Evolutionary conservation across 768 basidiomycete genomes (phyloP), one percentile per base, ranked within the genome.

Genomic region (Amanita rimosa): DNA sequence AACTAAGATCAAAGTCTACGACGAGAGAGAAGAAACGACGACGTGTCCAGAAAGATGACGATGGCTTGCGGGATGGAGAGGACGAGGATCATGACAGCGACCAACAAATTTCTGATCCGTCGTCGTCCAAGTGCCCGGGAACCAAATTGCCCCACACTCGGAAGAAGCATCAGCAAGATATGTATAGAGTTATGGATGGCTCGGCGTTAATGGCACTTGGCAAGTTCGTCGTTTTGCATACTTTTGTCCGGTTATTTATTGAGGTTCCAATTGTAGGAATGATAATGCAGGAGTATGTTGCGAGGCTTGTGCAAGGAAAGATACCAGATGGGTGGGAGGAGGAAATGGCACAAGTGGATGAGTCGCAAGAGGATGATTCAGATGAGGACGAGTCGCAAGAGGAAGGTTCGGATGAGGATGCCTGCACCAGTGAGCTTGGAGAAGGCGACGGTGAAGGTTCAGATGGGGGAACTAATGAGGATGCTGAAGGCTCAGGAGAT

Each of bases 171-270:
- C 60, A 64, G 24, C 65, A 69, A 53, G 82, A 85, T 54, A 88
- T 89, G 86, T 88, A 87, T 60, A 83, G 74, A 56, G 69, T 75
- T 3, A 68, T 86, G 52, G 81, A 86, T 55, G 86, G 86, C 3
- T 79, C 81, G 8, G 82, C 83, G 3, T 69, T 88, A 38, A 68
- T 88, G 62, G 83, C 77, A 3, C 69, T 89, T 53, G 83, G 86
- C 85, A 29, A 19, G 71, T 64, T 46, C 9, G 14, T 29, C 31
- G 40, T 7, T 35, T 13, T 26, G 0, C 29, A 26, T 24, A 26
- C n/a, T 22, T 35, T 4, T 13, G 6, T 11, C 2, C 8, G 6
- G 6, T 19, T 6, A 24, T 34, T 11, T 8, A 21, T 19, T 13
- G 1, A 21, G 31, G 17, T 21, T 24, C 26, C 9, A 26, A 37